Evolutionary conservation across 345 rosid genomes (phyloP).

Genomic region (Firmiana major): DNA sequence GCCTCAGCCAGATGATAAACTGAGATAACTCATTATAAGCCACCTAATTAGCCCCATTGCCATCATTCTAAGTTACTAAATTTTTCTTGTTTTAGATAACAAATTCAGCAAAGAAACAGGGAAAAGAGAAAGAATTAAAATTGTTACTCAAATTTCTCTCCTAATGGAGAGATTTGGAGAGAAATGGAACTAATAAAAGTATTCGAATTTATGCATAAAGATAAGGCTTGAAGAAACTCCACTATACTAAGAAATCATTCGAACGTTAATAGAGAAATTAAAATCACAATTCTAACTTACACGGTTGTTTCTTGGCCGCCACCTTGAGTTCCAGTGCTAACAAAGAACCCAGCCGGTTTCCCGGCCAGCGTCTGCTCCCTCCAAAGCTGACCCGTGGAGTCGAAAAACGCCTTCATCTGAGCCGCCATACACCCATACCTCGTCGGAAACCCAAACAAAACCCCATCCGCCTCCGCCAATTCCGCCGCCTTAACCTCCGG

Average conservation of each 20-base stretch:
- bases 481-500: conserved; percentile 55
- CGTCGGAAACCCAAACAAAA: conserved; percentile 71
- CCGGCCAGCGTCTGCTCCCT: conserved; percentile 68
- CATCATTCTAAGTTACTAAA: too few species aligned
- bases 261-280: background rate
- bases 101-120: background rate
- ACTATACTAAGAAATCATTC: too few species aligned
- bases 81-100: too few species aligned
- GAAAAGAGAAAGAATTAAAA: too few species aligned
- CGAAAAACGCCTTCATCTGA: conserved; percentile 75
- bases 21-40: too few species aligned
- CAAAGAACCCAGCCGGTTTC: conserved; percentile 81
- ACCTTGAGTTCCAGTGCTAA: conserved; percentile 76
- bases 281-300: conserved; percentile 29
- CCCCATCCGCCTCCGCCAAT: conserved; percentile 51
- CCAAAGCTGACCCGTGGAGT: conserved; percentile 60
- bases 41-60: too few species aligned
- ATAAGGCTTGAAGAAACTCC: too few species aligned
- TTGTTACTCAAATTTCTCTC: background rate
- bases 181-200: background rate
- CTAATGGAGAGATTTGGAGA: background rate
- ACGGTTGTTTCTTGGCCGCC: conserved; percentile 92
- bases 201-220: background rate
- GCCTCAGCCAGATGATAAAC: too few species aligned
- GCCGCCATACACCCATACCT: conserved; percentile 83